Evolutionary conservation across 1,284 basidiomycete genomes (phyloP).

Genomic region (Calocybe gambosa): DNA sequence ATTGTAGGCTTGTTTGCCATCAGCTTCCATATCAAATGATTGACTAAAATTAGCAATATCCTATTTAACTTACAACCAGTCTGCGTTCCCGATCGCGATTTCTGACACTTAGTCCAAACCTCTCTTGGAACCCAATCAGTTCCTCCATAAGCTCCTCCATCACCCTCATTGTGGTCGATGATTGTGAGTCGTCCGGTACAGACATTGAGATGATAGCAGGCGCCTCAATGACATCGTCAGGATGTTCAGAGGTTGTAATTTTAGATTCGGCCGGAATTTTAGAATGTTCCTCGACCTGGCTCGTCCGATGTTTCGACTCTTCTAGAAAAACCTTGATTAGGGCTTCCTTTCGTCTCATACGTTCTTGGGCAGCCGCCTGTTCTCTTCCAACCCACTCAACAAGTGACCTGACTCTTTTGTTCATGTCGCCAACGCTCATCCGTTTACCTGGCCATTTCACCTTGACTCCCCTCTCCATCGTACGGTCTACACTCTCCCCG

Average conservation of each 20-base stretch:
- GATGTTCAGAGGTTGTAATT: background rate
- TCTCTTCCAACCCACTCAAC: slow-evolving; percentile 90
- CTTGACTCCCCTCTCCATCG: slow-evolving; percentile 82
- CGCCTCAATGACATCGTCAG: background rate
- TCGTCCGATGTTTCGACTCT: slow-evolving; percentile 18
- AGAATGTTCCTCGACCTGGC: slow-evolving; percentile 1
- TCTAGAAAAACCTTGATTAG: slow-evolving; percentile 53
- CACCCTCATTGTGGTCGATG: slow-evolving; percentile 58
- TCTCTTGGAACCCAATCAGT: slow-evolving; percentile 81
- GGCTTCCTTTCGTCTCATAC: slow-evolving; percentile 61
- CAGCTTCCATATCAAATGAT: slow-evolving; percentile 6
- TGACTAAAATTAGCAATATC: background rate
- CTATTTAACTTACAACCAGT: slow-evolving; percentile 13
- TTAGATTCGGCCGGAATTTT: slow-evolving; percentile 5
- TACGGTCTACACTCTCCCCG: slow-evolving; percentile 46
- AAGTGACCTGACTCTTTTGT: slow-evolving; percentile 87
- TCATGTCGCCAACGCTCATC: slow-evolving; percentile 94
- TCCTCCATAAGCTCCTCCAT: slow-evolving; percentile 89
- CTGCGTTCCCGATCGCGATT: slow-evolving; percentile 46
- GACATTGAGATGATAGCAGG: background rate
- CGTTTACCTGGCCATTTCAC: slow-evolving; percentile 93
- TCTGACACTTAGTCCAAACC: slow-evolving; percentile 60
- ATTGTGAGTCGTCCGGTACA: slow-evolving; percentile 17
- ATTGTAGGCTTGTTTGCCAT: background rate
- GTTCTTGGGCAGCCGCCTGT: slow-evolving; percentile 71